Base-by-base conservation (phyloP, 2,329 filamentous ascomycete species). In the Alternaria dauci region DNA sequence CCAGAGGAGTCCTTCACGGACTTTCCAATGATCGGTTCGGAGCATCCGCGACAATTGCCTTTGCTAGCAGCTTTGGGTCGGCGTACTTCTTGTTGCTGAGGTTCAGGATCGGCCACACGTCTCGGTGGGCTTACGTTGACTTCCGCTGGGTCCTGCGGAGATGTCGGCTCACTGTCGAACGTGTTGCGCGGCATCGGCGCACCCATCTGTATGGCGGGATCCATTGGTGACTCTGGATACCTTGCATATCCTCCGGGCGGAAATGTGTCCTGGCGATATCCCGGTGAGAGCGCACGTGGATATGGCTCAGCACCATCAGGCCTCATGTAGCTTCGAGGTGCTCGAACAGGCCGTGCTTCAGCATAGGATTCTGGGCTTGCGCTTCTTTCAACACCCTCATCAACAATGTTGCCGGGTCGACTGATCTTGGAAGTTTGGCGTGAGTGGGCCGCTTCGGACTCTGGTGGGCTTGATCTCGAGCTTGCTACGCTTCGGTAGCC, bases 1-100 rank as follows among this genome's bases (percentile, higher is more conserved):
- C 95, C 95, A 71, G 97, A 95, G 0, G 93, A 93, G 14, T 93
- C 96, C 34, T 94, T 96, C 59, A 99, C 89, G 1, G 93, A 97
- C 80, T 97, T 98, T 20, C 93, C 94, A 44, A 88, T 87, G 70
- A 99, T 98, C 7, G 85, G 82, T 46, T 90, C 82, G 4, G 87
- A 84, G 78, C 95, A 99, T 1, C 92, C 91, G 72, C 93, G 92
- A 81, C 95, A 99, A 63, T 87, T 88, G 2, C 92, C 92, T 57
- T 92, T 90, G 16, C 85, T 85, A 1, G 82, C 77, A 11, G 79
- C 80, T 30, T 67, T 68, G 18, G 68, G 66, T 8, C 71, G 74
- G 38, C 72, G 71, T 25, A 38, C 52, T 8, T 69, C 64, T 53
- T 52, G 59, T 26, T 62, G 69, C 51, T 61, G 70, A 16, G 62